phyloP scores from a whole-genome alignment of 1,284 basidiomycete species.

The Puccinia horiana region DNA sequence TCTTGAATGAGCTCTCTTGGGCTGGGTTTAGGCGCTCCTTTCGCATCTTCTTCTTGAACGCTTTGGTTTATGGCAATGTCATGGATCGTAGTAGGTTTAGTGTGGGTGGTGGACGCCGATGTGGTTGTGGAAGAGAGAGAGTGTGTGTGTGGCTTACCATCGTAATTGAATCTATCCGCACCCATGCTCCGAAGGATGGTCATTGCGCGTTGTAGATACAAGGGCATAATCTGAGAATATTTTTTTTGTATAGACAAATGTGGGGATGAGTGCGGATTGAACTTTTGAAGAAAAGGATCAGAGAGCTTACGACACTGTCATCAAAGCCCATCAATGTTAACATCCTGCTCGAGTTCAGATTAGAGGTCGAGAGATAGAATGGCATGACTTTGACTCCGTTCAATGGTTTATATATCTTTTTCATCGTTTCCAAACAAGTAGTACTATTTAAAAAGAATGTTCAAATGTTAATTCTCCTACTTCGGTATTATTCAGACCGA shows the following conservation, averaged over 20 bases:
- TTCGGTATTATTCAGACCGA: background rate
- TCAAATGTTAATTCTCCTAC: background rate
- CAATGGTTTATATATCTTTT: slow-evolving; percentile 24
- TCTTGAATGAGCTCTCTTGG: slow-evolving; percentile 24
- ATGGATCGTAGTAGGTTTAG: background rate
- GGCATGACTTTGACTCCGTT: slow-evolving; percentile 24
- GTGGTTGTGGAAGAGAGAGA: background rate
- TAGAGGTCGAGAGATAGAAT: slow-evolving; percentile 25
- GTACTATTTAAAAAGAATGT: background rate
- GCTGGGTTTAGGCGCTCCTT: slow-evolving; percentile 28
- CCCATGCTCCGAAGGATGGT: slow-evolving; percentile 43
- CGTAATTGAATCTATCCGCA: slow-evolving; percentile 36
- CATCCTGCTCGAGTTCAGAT: slow-evolving; percentile 34
- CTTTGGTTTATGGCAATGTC: background rate
- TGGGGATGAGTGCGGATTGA: background rate
- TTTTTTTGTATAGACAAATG: background rate
- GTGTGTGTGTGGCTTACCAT: background rate
- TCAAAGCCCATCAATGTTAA: slow-evolving; percentile 45
- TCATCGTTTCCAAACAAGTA: slow-evolving; percentile 34
- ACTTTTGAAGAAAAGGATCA: background rate
- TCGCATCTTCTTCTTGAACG: slow-evolving; percentile 25
- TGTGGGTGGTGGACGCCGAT: background rate
- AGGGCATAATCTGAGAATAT: slow-evolving; percentile 36
- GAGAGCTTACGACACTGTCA: slow-evolving; percentile 22
- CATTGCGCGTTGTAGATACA: slow-evolving; percentile 45